These are phyloP conservation scores for Tothia fuscella DNA, from an alignment of 2,329 filamentous ascomycete genomes.

Conservation along the genomic window DNA sequence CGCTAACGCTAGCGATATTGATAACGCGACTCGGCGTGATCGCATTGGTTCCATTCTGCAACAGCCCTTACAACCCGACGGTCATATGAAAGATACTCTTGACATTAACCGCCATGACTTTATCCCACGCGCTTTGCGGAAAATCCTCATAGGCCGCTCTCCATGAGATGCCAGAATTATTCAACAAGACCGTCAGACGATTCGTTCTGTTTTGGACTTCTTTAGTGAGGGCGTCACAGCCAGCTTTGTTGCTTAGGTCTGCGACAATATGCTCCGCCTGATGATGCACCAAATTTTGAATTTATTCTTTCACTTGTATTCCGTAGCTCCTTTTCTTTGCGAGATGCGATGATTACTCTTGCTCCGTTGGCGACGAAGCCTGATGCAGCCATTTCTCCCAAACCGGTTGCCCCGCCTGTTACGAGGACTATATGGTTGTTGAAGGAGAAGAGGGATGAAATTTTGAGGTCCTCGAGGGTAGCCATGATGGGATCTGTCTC, in stretches of 20 bases:
- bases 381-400: constrained; percentile 44
- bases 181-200: constrained; percentile 36
- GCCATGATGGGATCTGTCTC: not conserved
- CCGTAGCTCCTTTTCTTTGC: constrained; percentile 39
- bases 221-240: constrained; percentile 35
- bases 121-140: constrained; percentile 45
- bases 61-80: constrained; percentile 34
- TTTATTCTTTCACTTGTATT: constrained; percentile 16
- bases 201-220: constrained; percentile 35
- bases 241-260: constrained; percentile 40
- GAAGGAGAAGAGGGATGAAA: constrained; percentile 24
- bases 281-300: constrained; percentile 35
- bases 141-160: constrained; percentile 47
- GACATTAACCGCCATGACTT: constrained; percentile 43
- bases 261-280: constrained; percentile 40
- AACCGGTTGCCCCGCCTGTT: constrained; percentile 39
- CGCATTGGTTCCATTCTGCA: constrained; percentile 33
- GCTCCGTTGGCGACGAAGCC: constrained; percentile 41
- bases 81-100: constrained; percentile 40
- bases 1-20: constrained; percentile 40
- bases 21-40: constrained; percentile 37
- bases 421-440: constrained; percentile 32
- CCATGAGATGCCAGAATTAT: constrained; percentile 43
- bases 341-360: constrained; percentile 41
- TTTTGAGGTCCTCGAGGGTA: constrained; percentile 18